Evolutionary conservation across 129 eudicot genomes (phyloP), one percentile per base, ranked within the genome.

Genomic region (Solidago caesia): DNA sequence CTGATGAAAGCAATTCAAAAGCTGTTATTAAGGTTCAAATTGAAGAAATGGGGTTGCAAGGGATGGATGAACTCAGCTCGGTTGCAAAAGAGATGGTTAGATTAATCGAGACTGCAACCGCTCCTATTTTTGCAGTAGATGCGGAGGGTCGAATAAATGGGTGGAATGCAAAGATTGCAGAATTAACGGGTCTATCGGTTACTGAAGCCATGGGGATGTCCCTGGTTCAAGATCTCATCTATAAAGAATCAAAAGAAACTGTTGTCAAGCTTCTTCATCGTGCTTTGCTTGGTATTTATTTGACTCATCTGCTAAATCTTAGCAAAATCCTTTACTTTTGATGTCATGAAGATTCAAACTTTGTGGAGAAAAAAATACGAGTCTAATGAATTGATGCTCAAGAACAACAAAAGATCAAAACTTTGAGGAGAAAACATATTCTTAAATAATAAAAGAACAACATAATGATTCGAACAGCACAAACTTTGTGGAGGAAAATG

Each of bases 41-140:
- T 16, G 91, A 77, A 41, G 97, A 87, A 26, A 48, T 79, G 74
- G 92, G 89, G 70, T 73, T 91, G 80, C 91, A 85, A 73, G 90
- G 87, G 57, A 76, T 89, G 82, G 89, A 91, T 77, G 92, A 89
- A 62, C 95, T 91, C 25, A 89, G 86, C 71, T 87, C 97, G 42
- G 90, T 95, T 44, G 96, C 99, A 16, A 87, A 87, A 71, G 97
- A 95, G 72, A 91, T 95, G 97, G 89, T 87, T 67, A 84, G 97
- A 75, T 87, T 95, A 83, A 91, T 95, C 29, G 99, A 91, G 79
- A 91, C 99, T 3, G 99, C 99, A 78, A 95, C 92, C n/a, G 96
- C 97, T 73, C 99, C 99, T 15, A 91, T 95, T 78, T 95, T 95
- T 80, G 97, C 99, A 4, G 91, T 95, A n/a, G 90, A 85, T 75